Base-by-base conservation (phyloP, 1,139 yeast genomes). In the Suhomyces yuchorum region DNA sequence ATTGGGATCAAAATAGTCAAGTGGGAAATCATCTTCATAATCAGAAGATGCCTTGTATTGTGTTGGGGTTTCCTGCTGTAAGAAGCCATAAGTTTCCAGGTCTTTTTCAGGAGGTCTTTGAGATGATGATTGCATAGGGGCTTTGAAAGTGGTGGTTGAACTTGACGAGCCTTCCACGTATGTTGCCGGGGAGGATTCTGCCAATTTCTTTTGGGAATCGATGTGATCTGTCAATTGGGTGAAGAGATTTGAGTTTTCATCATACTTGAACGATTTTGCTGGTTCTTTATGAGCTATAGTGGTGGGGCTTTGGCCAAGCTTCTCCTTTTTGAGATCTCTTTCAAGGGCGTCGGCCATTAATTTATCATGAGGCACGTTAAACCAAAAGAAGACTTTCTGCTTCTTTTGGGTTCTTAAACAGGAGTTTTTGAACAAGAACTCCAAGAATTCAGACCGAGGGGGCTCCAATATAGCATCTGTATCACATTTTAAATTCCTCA, bases 331-430 rank as follows among this genome's bases (percentile, higher is more conserved):
- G 62, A 92, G 70, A 62, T 93, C 99, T 58, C 99, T 75, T 66
- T 92, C 98, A 47, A 93, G 71, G 0, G 98, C 98, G 67, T 93
- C 99, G 3, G 93, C 84, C 79, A 93, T 92, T 44, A 93, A 71
- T 61, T 88, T 85, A 63, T 93, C 97, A 68, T 93, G 98, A 38
- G 95, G 93, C 7, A 93, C 98, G 61, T 92, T 87, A 65, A 88
- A 92, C 99, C 99, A 93, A 65, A 86, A 91, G 64, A 93, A 93
- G 36, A 93, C 98, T 65, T 93, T 93, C 65, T 93, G 99, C 63
- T 93, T 93, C 75, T 93, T 93, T 62, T 93, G 98, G 1, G 99
- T 93, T 57, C 97, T 78, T 20, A 93, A 76, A 65, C 99, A 92
- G 54, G 86, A 83, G 63, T 93, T 90, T 60, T 86, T 87, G 67